A percentile compares a stretch with the other conserved stretches of the same genome.
phyloP scores from a whole-genome alignment of 2,329 filamentous ascomycete genomes.

The Furcasterigmium sp. region DNA sequence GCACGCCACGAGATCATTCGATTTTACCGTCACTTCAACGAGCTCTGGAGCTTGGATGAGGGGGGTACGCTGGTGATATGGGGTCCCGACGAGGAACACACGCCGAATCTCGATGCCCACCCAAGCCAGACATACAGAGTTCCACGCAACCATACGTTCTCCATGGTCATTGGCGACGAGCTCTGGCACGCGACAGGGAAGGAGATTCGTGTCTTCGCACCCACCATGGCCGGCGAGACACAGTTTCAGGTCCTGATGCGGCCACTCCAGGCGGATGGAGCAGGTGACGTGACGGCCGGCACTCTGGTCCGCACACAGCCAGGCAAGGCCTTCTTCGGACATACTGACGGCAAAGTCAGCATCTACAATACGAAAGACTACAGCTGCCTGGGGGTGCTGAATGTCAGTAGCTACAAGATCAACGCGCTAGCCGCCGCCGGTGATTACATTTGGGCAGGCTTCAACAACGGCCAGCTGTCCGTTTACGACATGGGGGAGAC shows the following conservation, averaged over 20 bases:
- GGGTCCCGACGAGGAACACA: slow-evolving; percentile 67
- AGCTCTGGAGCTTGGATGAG: slow-evolving; percentile 93
- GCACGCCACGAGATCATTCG: slow-evolving; percentile 73
- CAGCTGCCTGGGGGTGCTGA: slow-evolving; percentile 73
- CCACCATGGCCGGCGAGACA: slow-evolving; percentile 59
- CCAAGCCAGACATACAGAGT: slow-evolving; percentile 71
- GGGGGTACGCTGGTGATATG: slow-evolving; percentile 82
- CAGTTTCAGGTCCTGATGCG: slow-evolving; percentile 72
- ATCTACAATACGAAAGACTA: slow-evolving; percentile 81
- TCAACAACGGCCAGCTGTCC: slow-evolving; percentile 89
- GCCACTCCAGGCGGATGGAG: slow-evolving; percentile 64
- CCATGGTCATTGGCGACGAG: slow-evolving; percentile 76
- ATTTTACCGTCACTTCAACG: slow-evolving; percentile 80
- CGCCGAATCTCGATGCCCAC: slow-evolving; percentile 68
- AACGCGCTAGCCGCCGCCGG: slow-evolving; percentile 79
- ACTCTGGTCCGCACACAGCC: slow-evolving; percentile 69
- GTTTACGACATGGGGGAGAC: slow-evolving; percentile 79
- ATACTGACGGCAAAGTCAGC: slow-evolving; percentile 88
- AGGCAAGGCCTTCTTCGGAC: slow-evolving; percentile 82
- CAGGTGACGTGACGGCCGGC: slow-evolving; percentile 84
- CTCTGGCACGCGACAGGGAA: slow-evolving; percentile 88
- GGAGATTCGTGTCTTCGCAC: slow-evolving; percentile 78
- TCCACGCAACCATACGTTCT: slow-evolving; percentile 79
- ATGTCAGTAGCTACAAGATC: slow-evolving; percentile 91
- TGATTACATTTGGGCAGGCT: slow-evolving; percentile 83